Percentiles rank a stretch among this genome's conserved stretches.
Conservation (phyloP, 306 rosid genomes). For the Cyamopsis tetragonoloba region DNA sequence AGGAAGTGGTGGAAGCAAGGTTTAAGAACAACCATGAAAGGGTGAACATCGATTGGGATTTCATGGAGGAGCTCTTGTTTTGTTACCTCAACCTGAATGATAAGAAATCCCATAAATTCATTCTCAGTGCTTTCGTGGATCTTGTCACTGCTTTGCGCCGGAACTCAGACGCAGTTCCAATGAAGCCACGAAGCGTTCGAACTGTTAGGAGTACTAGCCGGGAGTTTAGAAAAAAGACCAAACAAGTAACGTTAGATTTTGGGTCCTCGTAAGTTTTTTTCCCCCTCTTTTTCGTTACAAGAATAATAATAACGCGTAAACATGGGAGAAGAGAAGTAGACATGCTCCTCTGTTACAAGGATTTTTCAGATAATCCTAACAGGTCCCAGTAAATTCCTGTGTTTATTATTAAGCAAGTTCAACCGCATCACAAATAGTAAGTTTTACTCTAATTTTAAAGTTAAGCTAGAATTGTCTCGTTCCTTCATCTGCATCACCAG, state of each 20-base stretch:
- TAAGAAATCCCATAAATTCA: constrained; percentile 53
- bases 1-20: constrained; percentile 49
- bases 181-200: constrained; percentile 35
- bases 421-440: too few species aligned
- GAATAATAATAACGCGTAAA: not conserved
- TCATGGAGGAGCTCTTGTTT: constrained; percentile 75
- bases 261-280: constrained; percentile 3
- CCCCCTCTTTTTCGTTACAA: not conserved
- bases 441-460: too few species aligned
- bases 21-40: constrained; percentile 1
- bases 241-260: constrained; percentile 21
- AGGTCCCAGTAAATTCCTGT: not conserved
- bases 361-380: too few species aligned
- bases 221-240: constrained; percentile 16
- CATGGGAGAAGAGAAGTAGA: not conserved
- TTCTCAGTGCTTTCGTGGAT: constrained; percentile 71
- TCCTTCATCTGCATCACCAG: too few species aligned
- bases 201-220: constrained; percentile 29
- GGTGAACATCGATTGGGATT: constrained; percentile 59
- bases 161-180: constrained; percentile 11
- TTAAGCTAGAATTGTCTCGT: too few species aligned
- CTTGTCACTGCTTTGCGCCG: constrained; percentile 44
- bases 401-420: too few species aligned
- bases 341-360: not conserved
- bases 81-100: constrained; percentile 56